Conservation (phyloP, 2,329 filamentous ascomycete species). For the Stemphylium lycopersici region DNA sequence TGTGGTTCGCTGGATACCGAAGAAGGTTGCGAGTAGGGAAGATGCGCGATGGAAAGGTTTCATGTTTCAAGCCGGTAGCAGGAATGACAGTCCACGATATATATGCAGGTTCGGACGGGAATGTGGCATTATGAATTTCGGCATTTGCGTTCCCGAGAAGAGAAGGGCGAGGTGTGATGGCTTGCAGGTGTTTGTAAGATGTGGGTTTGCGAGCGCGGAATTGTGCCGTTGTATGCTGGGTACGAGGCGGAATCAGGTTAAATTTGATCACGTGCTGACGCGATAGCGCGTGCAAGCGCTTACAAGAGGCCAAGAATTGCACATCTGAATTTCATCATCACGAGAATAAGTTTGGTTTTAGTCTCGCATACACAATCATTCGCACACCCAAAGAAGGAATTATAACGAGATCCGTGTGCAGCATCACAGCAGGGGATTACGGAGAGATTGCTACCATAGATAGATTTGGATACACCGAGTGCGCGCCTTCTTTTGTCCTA, state of each 20-base stretch:
- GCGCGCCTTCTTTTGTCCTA: background rate
- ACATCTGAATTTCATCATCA: too few species aligned
- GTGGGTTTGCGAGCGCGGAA: constrained; percentile 27
- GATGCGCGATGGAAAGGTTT: constrained; percentile 16
- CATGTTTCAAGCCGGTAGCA: constrained; percentile 19
- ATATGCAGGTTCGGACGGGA: background rate
- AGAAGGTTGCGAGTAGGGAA: constrained; percentile 20
- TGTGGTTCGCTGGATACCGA: constrained; percentile 10
- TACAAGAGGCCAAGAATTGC: too few species aligned
- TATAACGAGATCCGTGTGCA: background rate
- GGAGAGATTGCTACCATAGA: background rate
- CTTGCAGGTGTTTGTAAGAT: constrained; percentile 23
- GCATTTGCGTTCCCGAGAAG: constrained; percentile 5
- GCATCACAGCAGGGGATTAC: background rate
- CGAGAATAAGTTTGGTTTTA: too few species aligned
- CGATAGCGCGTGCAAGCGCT: constrained; percentile 3
- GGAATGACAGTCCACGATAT: background rate
- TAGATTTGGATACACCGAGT: background rate
- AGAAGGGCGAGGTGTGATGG: background rate
- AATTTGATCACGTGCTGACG: background rate
- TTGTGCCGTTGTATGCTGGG: constrained; percentile 16
- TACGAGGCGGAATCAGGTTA: background rate
- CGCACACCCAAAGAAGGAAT: too few species aligned
- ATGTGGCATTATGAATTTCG: constrained; percentile 12
- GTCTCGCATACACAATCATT: too few species aligned